Evolutionary conservation across 352 stramenopile species (phyloP).

Genomic region (Thraustotheca clavata): DNA sequence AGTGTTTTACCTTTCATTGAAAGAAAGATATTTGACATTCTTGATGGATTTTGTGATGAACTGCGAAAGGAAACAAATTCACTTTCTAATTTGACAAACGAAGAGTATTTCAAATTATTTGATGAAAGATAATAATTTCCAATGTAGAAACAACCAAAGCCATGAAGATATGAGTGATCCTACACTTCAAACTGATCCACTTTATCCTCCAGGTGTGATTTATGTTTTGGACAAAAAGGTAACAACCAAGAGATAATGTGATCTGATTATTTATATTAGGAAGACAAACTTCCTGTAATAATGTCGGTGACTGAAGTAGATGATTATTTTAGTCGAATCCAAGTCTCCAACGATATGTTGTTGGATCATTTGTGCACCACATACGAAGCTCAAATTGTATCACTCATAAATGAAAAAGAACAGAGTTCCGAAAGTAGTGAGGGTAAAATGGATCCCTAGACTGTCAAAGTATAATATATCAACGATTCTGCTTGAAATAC

Average conservation of each 20-base stretch:
- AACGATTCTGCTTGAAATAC: too few species aligned
- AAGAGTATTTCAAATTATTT: not conserved
- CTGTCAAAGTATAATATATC: too few species aligned
- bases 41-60: constrained; percentile 17
- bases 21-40: not conserved
- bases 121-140: not conserved
- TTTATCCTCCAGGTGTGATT: constrained; percentile 17
- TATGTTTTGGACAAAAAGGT: not conserved
- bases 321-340: constrained; percentile 46
- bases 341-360: constrained; percentile 77
- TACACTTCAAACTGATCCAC: not conserved
- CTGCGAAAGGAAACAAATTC: constrained; percentile 16
- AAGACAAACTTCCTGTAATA: not conserved
- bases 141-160: not conserved
- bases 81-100: not conserved
- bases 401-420: too few species aligned
- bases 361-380: constrained; percentile 78
- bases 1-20: not conserved
- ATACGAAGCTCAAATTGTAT: constrained; percentile 48
- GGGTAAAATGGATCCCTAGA: too few species aligned
- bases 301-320: constrained; percentile 33
- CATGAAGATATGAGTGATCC: not conserved
- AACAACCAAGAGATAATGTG: too few species aligned
- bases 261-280: not conserved
- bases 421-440: too few species aligned